Conservation (phyloP, 1,284 basidiomycete genomes). For the Malassezia caprae region DNA sequence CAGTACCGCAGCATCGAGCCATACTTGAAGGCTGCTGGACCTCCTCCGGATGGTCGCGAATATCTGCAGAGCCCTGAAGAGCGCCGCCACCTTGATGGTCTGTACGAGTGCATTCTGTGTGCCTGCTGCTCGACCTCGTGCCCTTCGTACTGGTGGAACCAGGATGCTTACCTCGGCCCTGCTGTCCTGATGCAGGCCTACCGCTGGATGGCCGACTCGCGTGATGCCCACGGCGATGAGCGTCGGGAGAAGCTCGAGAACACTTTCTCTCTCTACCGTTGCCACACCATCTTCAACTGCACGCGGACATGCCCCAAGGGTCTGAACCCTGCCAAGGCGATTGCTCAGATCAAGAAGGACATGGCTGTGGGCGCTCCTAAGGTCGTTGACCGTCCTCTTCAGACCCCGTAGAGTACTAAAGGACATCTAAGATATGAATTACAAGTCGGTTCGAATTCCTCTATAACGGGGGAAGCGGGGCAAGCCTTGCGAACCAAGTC, state of each 20-base stretch:
- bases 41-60: conserved; percentile 55
- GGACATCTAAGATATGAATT: neutral
- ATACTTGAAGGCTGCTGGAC: conserved; percentile 43
- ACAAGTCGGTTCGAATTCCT: conserved; percentile 2
- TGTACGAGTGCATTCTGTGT: conserved; percentile 64
- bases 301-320: conserved; percentile 90
- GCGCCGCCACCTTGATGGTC: conserved; percentile 85
- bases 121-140: conserved; percentile 83
- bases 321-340: conserved; percentile 57
- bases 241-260: conserved; percentile 89
- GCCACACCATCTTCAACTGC: conserved; percentile 86
- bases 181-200: conserved; percentile 75
- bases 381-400: conserved; percentile 32
- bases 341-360: conserved; percentile 46
- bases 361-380: conserved; percentile 41
- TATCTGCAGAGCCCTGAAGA: conserved; percentile 83
- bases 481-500: conserved; percentile 6
- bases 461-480: conserved; percentile 15
- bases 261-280: conserved; percentile 74
- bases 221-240: conserved; percentile 69
- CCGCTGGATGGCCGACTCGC: conserved; percentile 94
- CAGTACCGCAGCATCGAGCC: conserved; percentile 96
- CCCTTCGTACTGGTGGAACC: conserved; percentile 94
- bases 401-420: conserved; percentile 41
- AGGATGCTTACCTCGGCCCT: conserved; percentile 93